Percentiles rank a stretch among this genome's conserved stretches.
phyloP scores from a whole-genome alignment of 495 filamentous ascomycete genomes.

The Penicillium mononematosum region DNA sequence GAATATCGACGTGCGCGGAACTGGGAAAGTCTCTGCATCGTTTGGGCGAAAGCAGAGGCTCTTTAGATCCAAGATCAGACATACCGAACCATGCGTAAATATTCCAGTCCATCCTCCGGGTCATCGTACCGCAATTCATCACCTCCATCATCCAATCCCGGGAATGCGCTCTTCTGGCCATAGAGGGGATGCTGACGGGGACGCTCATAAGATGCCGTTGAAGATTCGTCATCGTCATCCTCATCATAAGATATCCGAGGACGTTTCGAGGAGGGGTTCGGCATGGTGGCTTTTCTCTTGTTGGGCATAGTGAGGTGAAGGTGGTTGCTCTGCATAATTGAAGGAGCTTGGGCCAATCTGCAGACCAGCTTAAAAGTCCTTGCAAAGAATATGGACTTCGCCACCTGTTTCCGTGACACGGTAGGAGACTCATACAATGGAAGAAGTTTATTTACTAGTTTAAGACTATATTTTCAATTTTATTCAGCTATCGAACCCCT shows the following conservation, averaged over 20 bases:
- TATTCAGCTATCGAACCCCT: no score
- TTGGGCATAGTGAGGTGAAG: conserved; percentile 29
- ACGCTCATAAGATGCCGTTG: conserved; percentile 30
- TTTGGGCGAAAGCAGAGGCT: conserved; percentile 22
- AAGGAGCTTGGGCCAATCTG: conserved; percentile 9
- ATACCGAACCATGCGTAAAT: conserved; percentile 80
- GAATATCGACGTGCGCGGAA: conserved; percentile 13
- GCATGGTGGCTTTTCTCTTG: conserved; percentile 36
- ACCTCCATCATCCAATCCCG: conserved; percentile 63
- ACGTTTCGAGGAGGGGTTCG: conserved; percentile 27
- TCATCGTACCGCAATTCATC: conserved; percentile 50
- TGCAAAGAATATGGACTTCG: background rate
- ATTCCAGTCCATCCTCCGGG: conserved; percentile 65
- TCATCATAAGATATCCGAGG: conserved; percentile 30
- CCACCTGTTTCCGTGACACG: background rate
- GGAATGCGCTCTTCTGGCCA: conserved; percentile 76
- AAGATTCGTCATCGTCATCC: conserved; percentile 22
- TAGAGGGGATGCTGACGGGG: conserved; percentile 62
- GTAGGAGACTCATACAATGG: background rate
- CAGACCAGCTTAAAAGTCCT: background rate
- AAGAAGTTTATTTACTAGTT: background rate
- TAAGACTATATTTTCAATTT: background rate
- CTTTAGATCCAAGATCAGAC: conserved; percentile 22
- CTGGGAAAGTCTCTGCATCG: conserved; percentile 29
- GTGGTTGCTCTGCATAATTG: background rate